Evolutionary conservation across 192 early-diverging fungal genomes (phyloP).

Genomic region (Pilaira anomala): DNA sequence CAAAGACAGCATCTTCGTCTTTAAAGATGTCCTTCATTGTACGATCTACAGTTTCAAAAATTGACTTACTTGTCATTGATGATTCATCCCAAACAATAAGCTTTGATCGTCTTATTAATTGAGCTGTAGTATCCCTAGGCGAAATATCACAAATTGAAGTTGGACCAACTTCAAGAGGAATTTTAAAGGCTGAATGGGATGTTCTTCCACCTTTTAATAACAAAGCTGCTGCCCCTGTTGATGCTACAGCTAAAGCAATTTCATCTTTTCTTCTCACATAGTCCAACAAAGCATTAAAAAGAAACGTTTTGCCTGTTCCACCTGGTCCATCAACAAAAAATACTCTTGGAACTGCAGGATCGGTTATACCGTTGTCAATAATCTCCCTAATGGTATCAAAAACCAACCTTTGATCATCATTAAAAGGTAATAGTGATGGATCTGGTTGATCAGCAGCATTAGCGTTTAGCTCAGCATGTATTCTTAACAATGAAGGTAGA

Average conservation of each 20-base stretch:
- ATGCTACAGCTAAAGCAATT: slow-evolving; percentile 3
- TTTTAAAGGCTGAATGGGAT: slow-evolving; percentile 34
- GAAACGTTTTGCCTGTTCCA: background rate
- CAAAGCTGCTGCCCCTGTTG: slow-evolving; percentile 34
- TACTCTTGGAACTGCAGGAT: background rate
- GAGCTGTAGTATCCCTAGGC: background rate
- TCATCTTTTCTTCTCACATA: background rate
- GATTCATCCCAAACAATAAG: slow-evolving; percentile 43
- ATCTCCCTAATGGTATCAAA: background rate
- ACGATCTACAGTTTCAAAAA: slow-evolving; percentile 24
- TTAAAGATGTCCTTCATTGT: slow-evolving; percentile 18
- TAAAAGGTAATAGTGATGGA: background rate
- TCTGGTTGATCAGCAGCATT: background rate
- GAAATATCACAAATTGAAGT: slow-evolving; percentile 16
- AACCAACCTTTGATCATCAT: background rate
- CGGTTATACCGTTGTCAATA: background rate
- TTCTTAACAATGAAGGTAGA: too few species aligned
- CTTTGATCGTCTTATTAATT: slow-evolving; percentile 11
- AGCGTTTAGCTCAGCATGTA: too few species aligned
- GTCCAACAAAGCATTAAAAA: background rate
- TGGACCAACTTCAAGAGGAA: slow-evolving; percentile 20
- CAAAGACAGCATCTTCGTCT: slow-evolving; percentile 1
- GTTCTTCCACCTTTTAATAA: slow-evolving; percentile 30
- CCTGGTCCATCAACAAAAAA: slow-evolving; percentile 5
- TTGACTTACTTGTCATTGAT: slow-evolving; percentile 24